Base-by-base conservation (phyloP, 2,329 filamentous ascomycete genomes). In the Cordyceps fumosorosea region DNA sequence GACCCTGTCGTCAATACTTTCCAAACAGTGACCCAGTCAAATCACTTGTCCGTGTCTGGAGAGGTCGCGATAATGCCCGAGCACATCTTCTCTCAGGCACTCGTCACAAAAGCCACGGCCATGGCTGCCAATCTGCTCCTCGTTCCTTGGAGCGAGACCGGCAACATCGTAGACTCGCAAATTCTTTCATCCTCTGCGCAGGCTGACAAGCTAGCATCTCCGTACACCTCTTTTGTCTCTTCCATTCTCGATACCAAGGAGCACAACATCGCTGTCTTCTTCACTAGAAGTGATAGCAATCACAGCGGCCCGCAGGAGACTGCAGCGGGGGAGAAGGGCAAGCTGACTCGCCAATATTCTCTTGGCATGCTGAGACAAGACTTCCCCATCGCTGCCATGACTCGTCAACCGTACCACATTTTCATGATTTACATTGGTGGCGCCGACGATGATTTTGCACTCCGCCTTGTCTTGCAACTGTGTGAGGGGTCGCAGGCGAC, bases 1-100 rank as follows among this genome's bases (percentile, higher is more conserved):
- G 93, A 98, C 69, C 91, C 93, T 0, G 88, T 98, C 4, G 86
- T 97, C 60, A 96, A 96, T 71, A 90, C 91, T 0, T 97, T 97
- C 81, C 86, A 90, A 54, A 91, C 91, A 0, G 93, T 97, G 67
- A 91, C 91, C 1, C 89, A 90, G 91, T 1, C 89, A 89, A 65
- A 84, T 96, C 47, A 87, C 65, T 82, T 97, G 1, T 86, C 91
- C 0, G 88, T 93, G 18, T 91, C 90, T 4, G 91, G 91, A 4
- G 89, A 88, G 63, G 88, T 96, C 1, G 86, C 89, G 0, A 85
- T 96, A 54, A 86, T 93, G 0, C 91, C 92, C 0, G 87, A 92
- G 61, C 79, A 83, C 12, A 88, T 87, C 0, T 97, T 91, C 70
- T 87, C 92, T 0, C 90, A 93, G 62, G 90, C 90, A 0, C 79